Conservation (phyloP, 371 early-diverging fungal species). For the Mortierella sp. region DNA sequence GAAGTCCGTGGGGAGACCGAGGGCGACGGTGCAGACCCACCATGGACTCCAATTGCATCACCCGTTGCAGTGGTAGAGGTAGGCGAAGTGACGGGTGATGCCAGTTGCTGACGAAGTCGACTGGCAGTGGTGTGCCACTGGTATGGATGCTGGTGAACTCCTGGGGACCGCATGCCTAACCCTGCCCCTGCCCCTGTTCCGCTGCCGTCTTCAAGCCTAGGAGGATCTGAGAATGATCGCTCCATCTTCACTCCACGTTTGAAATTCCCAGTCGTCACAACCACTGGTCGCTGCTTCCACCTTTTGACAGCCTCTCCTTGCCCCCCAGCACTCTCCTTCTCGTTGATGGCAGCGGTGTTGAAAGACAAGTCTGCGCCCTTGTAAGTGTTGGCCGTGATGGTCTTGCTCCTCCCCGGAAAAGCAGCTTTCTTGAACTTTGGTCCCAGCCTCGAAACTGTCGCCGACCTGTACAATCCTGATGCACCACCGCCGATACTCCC, state of each 20-base stretch:
- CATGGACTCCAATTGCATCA: neutral
- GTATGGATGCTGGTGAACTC: neutral
- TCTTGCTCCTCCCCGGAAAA: slow-evolving; percentile 19
- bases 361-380: neutral
- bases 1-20: neutral
- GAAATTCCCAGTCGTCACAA: neutral
- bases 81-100: slow-evolving; percentile 10
- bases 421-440: slow-evolving; percentile 8
- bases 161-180: neutral
- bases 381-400: neutral
- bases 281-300: neutral
- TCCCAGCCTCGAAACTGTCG: neutral
- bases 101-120: slow-evolving; percentile 34
- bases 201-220: neutral
- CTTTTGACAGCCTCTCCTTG: neutral
- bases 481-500: neutral
- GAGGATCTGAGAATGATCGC: slow-evolving; percentile 30
- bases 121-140: slow-evolving; percentile 22
- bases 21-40: neutral
- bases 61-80: neutral
- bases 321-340: neutral
- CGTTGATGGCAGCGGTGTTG: neutral
- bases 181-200: neutral
- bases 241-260: slow-evolving; percentile 18
- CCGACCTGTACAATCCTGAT: neutral